Base-by-base conservation (phyloP, 2,329 filamentous ascomycete genomes). In the Microdochium paspali region DNA sequence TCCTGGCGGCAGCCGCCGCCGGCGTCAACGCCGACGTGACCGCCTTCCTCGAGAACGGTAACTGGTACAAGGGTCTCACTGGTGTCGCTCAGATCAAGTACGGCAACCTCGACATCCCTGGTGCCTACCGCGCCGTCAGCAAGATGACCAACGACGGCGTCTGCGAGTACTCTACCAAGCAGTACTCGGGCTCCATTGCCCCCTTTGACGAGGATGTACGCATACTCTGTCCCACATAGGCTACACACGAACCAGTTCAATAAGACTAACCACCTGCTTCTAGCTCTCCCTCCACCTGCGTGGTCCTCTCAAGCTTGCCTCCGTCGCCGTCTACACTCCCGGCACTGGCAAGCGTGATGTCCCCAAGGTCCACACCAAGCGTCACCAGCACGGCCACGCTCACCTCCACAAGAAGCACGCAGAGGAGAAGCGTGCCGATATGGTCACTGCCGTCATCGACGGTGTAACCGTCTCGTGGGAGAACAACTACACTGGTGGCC, bases 211-310 rank as follows among this genome's bases (percentile, higher is more conserved):
- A 85, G 60, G 84, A 85, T 67, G 85, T 88, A 68, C 65, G 79
- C 63, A 18, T 55, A 25, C 13, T 18, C 46, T 42, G 32, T 43
- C 18, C 10, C 13, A 30, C 9, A 15, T 15, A 30, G 31, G 13
- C 13, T 35, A n/a, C n/a, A n/a, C n/a, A n/a, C n/a, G n/a, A n/a
- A n/a, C n/a, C n/a, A n/a, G n/a, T n/a, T n/a, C n/a, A n/a, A n/a
- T n/a, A n/a, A n/a, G n/a, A n/a, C n/a, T n/a, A n/a, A n/a, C n/a
- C 46, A 4, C 42, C 25, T 35, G 18, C 39, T 25, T 24, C 1
- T 50, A 88, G 84, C 70, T 90, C 25, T 87, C 84, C 1, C 64
- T 87, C 51, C 82, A 88, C 61, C 73, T 90, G 58, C 82, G 85
- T 54, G 87, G 86, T 3, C 85, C 86, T 1, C 62, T 87, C 55